These are phyloP conservation scores for Petrea volubilis DNA, from an alignment of 257 asterid species.

Conservation along the genomic window DNA sequence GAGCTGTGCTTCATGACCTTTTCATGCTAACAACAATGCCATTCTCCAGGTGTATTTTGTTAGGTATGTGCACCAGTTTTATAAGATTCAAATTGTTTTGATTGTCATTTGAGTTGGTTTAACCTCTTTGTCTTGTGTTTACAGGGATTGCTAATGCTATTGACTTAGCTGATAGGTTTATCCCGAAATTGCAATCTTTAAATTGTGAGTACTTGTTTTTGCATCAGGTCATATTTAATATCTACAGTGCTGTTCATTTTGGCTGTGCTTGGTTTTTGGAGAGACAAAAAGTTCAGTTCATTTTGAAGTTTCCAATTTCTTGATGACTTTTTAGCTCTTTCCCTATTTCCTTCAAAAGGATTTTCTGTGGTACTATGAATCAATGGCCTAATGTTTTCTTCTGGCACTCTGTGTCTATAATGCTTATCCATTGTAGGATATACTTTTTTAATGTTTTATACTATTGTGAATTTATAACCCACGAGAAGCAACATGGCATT, in stretches of 20 bases:
- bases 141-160: slow-evolving; percentile 97
- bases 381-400: not conserved
- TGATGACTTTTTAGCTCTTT: not conserved
- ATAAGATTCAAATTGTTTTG: slow-evolving; percentile 13
- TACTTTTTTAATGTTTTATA: slow-evolving; percentile 6
- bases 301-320: not conserved
- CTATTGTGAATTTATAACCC: not conserved
- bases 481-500: slow-evolving; percentile 1
- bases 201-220: slow-evolving; percentile 67
- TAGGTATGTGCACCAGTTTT: slow-evolving; percentile 50
- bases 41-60: slow-evolving; percentile 84
- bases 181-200: slow-evolving; percentile 80
- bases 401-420: not conserved
- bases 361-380: not conserved
- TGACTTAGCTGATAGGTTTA: slow-evolving; percentile 93
- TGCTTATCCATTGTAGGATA: not conserved
- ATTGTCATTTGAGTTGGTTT: slow-evolving; percentile 14
- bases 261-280: not conserved
- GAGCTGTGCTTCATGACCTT: slow-evolving; percentile 84
- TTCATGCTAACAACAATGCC: slow-evolving; percentile 91
- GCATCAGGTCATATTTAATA: not conserved
- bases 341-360: not conserved
- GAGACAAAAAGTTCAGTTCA: too few relatives aligned
- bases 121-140: slow-evolving; percentile 32
- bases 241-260: slow-evolving; percentile 2